phyloP scores from a whole-genome alignment of 2,329 filamentous ascomycete species.

The Xylariaceae sp. region DNA sequence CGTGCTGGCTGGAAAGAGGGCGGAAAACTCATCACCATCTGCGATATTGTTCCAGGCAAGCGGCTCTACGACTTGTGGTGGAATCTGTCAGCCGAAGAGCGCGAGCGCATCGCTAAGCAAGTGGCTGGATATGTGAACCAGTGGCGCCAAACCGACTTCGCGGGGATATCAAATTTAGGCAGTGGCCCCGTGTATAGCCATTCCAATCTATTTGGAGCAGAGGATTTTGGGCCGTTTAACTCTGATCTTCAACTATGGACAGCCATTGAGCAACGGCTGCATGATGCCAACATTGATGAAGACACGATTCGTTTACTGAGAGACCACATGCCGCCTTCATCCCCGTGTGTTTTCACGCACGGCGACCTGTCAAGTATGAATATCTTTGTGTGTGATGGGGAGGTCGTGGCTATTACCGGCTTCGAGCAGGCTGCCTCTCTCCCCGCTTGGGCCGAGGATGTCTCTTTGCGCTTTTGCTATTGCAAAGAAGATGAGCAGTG shows the following conservation, averaged over 20 bases:
- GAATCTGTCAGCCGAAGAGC: conserved; percentile 12
- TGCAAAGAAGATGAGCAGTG: conserved; percentile 28
- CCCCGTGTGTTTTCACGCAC: conserved; percentile 27
- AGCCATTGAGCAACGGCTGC: conserved; percentile 15
- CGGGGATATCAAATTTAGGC: conserved; percentile 5
- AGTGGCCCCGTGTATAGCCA: conserved; percentile 18
- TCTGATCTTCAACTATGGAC: conserved; percentile 24
- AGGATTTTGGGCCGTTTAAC: conserved; percentile 21
- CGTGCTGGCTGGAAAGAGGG: conserved; percentile 29
- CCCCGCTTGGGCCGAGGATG: conserved; percentile 27
- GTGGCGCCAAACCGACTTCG: conserved; percentile 21
- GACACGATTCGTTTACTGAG: conserved; percentile 10
- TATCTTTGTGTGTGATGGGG: conserved; percentile 19
- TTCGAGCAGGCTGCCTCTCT: conserved; percentile 25
- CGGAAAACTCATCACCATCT: conserved; percentile 27
- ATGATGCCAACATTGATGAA: conserved; percentile 8
- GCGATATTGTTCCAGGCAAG: conserved; percentile 20
- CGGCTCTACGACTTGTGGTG: conserved; percentile 29
- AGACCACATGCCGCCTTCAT: conserved; percentile 23
- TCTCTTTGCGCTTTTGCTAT: conserved; percentile 25
- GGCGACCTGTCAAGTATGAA: conserved; percentile 28
- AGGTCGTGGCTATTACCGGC: conserved; percentile 23
- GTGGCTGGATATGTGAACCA: conserved; percentile 20
- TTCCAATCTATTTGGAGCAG: conserved; percentile 21
- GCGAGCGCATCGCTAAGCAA: conserved; percentile 21